phyloP scores from a whole-genome alignment of 192 early-diverging fungal genomes.

The Coemansia sp. region DNA sequence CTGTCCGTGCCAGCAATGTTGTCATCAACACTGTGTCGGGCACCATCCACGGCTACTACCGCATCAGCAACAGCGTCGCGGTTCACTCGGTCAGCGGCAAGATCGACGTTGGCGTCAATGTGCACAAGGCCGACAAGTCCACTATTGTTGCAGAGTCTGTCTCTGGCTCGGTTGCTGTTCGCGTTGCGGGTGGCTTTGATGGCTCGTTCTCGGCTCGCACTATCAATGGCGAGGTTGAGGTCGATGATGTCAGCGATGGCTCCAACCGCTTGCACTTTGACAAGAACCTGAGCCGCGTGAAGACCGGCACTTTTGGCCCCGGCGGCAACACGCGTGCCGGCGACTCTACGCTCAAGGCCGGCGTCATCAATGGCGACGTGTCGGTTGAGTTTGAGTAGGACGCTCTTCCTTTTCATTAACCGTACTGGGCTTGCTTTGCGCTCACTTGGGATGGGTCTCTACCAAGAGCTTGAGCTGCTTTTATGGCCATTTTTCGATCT shows the following conservation, averaged over 20 bases:
- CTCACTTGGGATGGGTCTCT: background rate
- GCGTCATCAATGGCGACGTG: constrained; percentile 35
- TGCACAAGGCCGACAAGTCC: constrained; percentile 35
- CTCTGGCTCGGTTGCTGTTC: constrained; percentile 28
- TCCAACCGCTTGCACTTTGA: constrained; percentile 52
- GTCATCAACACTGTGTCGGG: constrained; percentile 39
- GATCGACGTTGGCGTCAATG: constrained; percentile 43
- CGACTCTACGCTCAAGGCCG: constrained; percentile 28
- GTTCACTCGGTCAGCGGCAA: constrained; percentile 40
- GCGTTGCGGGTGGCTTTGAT: constrained; percentile 46
- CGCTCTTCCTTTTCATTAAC: background rate
- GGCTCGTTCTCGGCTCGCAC: constrained; percentile 39
- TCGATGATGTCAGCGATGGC: constrained; percentile 51
- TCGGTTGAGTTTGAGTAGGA: constrained; percentile 40
- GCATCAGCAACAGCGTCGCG: constrained; percentile 16
- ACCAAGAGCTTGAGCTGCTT: background rate
- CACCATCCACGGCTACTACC: constrained; percentile 35
- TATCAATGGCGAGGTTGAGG: constrained; percentile 28
- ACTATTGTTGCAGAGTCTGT: constrained; percentile 35
- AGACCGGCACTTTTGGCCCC: constrained; percentile 46
- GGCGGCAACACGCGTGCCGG: constrained; percentile 24
- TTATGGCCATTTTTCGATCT: too few relatives aligned
- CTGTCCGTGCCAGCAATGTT: constrained; percentile 27
- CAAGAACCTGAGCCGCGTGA: constrained; percentile 35
- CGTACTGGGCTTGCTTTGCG: background rate